A percentile compares a stretch with the other conserved stretches of the same genome.
Conservation (phyloP, 352 stramenopile genomes). For the Sclerospora graminicola region DNA sequence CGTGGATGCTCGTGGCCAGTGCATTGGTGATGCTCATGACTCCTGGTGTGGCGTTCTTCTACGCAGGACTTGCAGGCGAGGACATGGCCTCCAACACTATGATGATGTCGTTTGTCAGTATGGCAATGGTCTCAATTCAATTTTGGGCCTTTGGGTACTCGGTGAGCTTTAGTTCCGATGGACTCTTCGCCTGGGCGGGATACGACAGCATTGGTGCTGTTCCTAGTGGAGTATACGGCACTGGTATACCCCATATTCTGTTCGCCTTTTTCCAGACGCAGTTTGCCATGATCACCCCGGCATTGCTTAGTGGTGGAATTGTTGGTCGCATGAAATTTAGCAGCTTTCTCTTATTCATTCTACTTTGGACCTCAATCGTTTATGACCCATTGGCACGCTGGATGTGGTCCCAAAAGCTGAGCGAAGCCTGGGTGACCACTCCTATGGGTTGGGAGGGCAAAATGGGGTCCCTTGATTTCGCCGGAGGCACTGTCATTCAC, state of each 20-base stretch:
- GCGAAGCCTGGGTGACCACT: slow-evolving; percentile 31
- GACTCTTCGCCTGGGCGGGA: slow-evolving; percentile 43
- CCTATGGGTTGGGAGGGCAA: slow-evolving; percentile 54
- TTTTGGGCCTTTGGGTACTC: slow-evolving; percentile 77
- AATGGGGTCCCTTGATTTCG: slow-evolving; percentile 73
- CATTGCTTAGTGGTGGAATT: slow-evolving; percentile 63
- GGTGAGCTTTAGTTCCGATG: slow-evolving; percentile 45
- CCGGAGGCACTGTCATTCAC: slow-evolving; percentile 78
- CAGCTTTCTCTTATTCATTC: slow-evolving; percentile 62
- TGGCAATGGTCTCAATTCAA: slow-evolving; percentile 68
- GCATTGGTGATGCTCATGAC: slow-evolving; percentile 71
- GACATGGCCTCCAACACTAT: slow-evolving; percentile 78
- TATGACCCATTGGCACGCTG: slow-evolving; percentile 80
- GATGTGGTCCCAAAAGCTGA: slow-evolving; percentile 74
- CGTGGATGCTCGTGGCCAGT: slow-evolving; percentile 48
- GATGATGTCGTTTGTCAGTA: slow-evolving; percentile 75
- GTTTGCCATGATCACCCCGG: slow-evolving; percentile 75
- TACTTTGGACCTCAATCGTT: slow-evolving; percentile 75
- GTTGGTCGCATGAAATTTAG: slow-evolving; percentile 80
- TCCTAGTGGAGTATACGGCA: slow-evolving; percentile 41
- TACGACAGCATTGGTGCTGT: slow-evolving; percentile 42
- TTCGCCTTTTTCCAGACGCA: slow-evolving; percentile 79
- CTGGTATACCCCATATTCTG: slow-evolving; percentile 50
- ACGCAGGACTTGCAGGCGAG: slow-evolving; percentile 64
- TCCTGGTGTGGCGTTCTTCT: slow-evolving; percentile 69